Conservation (phyloP, 371 early-diverging fungal genomes). For the Blastocladiella emersonii region DNA sequence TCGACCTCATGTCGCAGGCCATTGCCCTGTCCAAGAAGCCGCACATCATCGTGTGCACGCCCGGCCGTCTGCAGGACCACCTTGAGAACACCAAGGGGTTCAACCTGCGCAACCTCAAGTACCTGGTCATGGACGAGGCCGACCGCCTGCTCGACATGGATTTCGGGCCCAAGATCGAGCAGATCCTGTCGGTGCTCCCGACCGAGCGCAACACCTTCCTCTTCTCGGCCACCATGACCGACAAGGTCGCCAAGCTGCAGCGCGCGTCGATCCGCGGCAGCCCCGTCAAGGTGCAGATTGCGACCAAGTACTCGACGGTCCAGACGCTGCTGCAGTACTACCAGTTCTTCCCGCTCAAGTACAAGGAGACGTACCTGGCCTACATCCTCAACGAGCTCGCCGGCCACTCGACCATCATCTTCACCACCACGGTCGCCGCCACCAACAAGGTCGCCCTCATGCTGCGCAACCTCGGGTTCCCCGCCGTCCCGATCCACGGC, state of each 20-base stretch:
- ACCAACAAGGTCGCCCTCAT: constrained; percentile 70
- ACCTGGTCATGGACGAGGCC: constrained; percentile 95
- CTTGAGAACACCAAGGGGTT: constrained; percentile 96
- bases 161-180: constrained; percentile 91
- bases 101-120: constrained; percentile 68
- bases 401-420: constrained; percentile 80
- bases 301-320: constrained; percentile 85
- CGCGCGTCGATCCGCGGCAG: constrained; percentile 70
- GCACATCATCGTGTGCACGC: constrained; percentile 92
- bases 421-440: constrained; percentile 75
- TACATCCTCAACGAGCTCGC: constrained; percentile 84
- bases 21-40: constrained; percentile 89
- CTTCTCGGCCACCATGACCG: constrained; percentile 96
- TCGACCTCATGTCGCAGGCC: constrained; percentile 91
- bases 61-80: constrained; percentile 95
- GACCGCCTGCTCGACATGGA: constrained; percentile 94
- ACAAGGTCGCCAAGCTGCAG: constrained; percentile 86
- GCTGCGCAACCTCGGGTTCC: constrained; percentile 79
- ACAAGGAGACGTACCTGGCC: constrained; percentile 86
- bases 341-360: constrained; percentile 86
- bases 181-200: constrained; percentile 82
- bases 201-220: constrained; percentile 84
- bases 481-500: constrained; percentile 87
- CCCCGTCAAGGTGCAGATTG: constrained; percentile 85
- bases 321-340: constrained; percentile 85